Base-by-base conservation (phyloP, 768 basidiomycete genomes). In the Boletellus sp. region DNA sequence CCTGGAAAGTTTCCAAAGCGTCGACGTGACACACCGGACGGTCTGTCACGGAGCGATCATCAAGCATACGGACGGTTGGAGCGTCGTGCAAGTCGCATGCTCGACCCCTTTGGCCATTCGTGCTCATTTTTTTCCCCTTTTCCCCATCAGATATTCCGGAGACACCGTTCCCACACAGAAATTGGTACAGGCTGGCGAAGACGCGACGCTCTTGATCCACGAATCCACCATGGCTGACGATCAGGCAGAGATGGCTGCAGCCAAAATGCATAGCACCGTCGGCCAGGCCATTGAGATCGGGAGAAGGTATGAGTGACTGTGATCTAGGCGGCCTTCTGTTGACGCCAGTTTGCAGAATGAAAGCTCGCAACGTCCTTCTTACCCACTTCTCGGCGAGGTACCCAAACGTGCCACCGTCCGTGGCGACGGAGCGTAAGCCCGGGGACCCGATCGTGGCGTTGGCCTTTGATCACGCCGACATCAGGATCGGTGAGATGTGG, bases 331-430 rank as follows among this genome's bases (percentile, higher is more conserved):
- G 11, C 8, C 20, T 10, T 51, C 9, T 7, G 35, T 41, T 50
- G 23, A 47, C 20, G 23, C 50, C 16, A 4, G 37, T 16, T 28
- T 28, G 34, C 49, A 94, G 92, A 52, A 95, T 95, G 94, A 75
- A 79, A 10, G 93, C 93, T 1, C 72, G 82, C 46, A 84, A 91
- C 54, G 76, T 91, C 36, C 79, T 97, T n/a, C 78, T 98, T 19
- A 98, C 93, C 0, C 94, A 97, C 66, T 97, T 97, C 70, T 96
- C 94, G 10, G 90, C 90, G 35, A 84, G 94, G 24, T 94, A 95
- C 67, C 92, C 94, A 16, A 92, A 89, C 58, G 74, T 94, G 63
- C 91, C 91, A 3, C 70, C 77, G 4, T 67, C 75, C 11, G 62
- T 70, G 13, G 54, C 50, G 33, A 63, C 41, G 43, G 46, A 52